Evolutionary conservation across 1,284 basidiomycete genomes (phyloP).

Genomic region (Leccinum solheimii): DNA sequence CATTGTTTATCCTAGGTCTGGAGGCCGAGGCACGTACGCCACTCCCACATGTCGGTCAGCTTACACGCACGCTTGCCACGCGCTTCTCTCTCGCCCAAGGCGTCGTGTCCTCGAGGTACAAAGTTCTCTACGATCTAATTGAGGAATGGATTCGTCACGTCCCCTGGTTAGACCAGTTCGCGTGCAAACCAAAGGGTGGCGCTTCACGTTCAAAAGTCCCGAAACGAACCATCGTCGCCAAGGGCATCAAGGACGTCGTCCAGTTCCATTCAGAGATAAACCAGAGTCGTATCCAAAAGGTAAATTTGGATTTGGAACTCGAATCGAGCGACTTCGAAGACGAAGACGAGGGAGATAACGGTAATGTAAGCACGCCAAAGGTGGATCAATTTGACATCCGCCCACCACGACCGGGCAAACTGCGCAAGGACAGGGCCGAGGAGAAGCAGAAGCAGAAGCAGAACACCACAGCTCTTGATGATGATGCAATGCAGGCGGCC

Average conservation of each 20-base stretch:
- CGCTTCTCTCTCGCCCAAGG: conserved; percentile 50
- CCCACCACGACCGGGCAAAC: conserved; percentile 34
- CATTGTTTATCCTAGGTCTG: conserved; percentile 66
- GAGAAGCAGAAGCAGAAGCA: conserved; percentile 12
- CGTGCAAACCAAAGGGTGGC: conserved; percentile 37
- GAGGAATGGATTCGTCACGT: conserved; percentile 60
- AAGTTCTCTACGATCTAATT: conserved; percentile 58
- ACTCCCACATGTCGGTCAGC: conserved; percentile 52
- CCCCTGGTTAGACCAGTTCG: conserved; percentile 64
- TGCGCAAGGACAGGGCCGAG: conserved; percentile 37
- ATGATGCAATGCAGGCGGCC: conserved; percentile 43
- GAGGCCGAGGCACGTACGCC: conserved; percentile 63
- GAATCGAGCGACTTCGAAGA: conserved; percentile 32
- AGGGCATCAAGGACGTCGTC: conserved; percentile 65
- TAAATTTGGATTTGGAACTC: conserved; percentile 41
- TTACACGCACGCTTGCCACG: conserved; percentile 55
- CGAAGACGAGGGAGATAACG: conserved; percentile 34
- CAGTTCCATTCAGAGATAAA: conserved; percentile 58
- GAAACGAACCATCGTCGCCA: conserved; percentile 60
- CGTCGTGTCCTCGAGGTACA: conserved; percentile 67
- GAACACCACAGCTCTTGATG: conserved; percentile 18
- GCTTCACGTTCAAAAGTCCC: conserved; percentile 55
- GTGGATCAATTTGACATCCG: neutral
- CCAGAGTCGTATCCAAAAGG: conserved; percentile 41
- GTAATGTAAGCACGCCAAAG: neutral